Evolutionary conservation across 176 grass and related monocot species (phyloP).

Genomic region (Carex myosuroides): DNA sequence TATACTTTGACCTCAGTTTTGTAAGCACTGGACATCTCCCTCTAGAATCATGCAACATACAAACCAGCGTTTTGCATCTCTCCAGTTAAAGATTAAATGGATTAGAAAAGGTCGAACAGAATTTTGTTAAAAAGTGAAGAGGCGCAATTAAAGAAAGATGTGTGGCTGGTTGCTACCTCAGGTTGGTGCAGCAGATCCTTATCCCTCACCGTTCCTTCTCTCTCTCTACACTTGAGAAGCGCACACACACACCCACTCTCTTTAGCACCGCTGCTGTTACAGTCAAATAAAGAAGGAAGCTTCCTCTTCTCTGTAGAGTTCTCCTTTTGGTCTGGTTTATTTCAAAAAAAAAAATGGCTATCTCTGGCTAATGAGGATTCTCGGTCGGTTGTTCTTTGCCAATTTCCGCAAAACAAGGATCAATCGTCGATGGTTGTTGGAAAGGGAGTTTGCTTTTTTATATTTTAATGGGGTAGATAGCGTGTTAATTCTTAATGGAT

Average conservation of each 20-base stretch:
- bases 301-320: not conserved
- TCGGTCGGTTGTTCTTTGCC: not conserved
- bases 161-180: conserved; percentile 69
- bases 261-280: not conserved
- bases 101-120: not conserved
- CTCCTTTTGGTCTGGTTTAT: not conserved
- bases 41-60: too few relatives aligned
- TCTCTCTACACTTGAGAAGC: not conserved
- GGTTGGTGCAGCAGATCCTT: conserved; percentile 32
- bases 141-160: conserved; percentile 51
- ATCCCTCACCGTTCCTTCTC: not conserved
- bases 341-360: not conserved
- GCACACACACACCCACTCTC: not conserved
- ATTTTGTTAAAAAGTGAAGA: conserved; percentile 16
- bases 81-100: not conserved
- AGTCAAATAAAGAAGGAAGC: not conserved
- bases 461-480: conserved; percentile 15
- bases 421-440: not conserved
- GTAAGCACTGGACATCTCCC: not conserved
- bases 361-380: conserved; percentile 13
- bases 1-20: not conserved
- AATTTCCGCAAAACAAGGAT: conserved; percentile 2
- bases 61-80: too few relatives aligned
- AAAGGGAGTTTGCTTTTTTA: not conserved
- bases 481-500: conserved; percentile 11